Evolutionary conservation across 2,329 filamentous ascomycete genomes (phyloP), one percentile per base, ranked within the genome.

Genomic region (Cylindrodendrum hubeiense): DNA sequence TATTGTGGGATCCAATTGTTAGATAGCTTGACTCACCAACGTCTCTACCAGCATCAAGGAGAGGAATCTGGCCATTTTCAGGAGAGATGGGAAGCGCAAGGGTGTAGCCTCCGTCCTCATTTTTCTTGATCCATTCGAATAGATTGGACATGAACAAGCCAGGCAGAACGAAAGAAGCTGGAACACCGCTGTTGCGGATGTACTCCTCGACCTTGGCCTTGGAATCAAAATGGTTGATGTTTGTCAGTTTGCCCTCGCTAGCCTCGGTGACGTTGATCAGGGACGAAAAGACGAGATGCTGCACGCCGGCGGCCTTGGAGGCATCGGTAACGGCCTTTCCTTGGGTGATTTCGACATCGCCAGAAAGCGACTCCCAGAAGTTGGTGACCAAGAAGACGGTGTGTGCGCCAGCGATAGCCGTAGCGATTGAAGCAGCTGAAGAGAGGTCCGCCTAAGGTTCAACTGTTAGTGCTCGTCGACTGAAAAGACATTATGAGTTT

Each of bases 161-260:
- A 0, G 85, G 83, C 2, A 83, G 76, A 62, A 86, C 83, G 72
- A 89, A 89, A 0, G 86, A 83, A 12, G 79, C 81, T 1, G 83
- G 82, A 2, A 90, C 75, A 0, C 81, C 82, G 2, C 84, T 76
- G 0, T 70, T 60, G 12, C 85, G 84, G 60, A 90, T 87, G 67
- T 90, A 89, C 19, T 80, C 64, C 67, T 89, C 87, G 13, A 87
- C 82, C 33, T 84, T 76, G 26, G 86, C 85, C 73, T 90, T 90
- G 63, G 77, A 79, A 68, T 90, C 88, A 63, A 90, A 90, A 62
- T 86, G 83, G 50, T 77, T 64, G 7, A 85, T 81, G 17, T 79
- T 69, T 4, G 74, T 43, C 2, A 84, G 74, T 1, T 70, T 73
- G 3, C 83, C 83, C 0, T 76, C 75, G 43, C 79, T 78, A 3